Conservation (phyloP, 2,329 filamentous ascomycete genomes). For the Cercospora sesami region DNA sequence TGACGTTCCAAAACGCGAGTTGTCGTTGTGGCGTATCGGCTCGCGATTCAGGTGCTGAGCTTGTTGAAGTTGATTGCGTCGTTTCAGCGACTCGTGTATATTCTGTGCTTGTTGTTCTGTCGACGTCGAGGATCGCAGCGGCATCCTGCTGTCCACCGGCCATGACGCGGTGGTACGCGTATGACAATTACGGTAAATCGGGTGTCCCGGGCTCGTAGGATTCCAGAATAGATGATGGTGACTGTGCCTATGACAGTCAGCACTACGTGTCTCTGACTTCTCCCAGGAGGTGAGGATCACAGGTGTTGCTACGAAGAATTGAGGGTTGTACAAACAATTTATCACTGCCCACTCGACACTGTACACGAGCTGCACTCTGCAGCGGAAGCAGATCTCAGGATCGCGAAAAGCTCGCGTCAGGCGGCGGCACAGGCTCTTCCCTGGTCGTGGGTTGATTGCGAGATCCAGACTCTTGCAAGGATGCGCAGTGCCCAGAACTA, state of each 20-base stretch:
- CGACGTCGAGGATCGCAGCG: constrained; percentile 2
- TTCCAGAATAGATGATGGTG: not conserved
- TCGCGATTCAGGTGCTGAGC: not conserved
- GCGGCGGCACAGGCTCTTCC: not conserved
- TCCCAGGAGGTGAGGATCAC: not conserved
- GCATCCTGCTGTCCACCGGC: not conserved
- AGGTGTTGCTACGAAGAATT: too few species aligned
- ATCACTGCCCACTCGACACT: not conserved
- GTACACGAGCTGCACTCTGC: not conserved
- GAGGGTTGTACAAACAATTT: not conserved
- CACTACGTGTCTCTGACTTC: not conserved
- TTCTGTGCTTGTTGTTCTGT: not conserved
- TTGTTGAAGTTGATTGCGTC: not conserved
- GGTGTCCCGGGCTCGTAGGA: not conserved
- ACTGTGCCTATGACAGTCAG: not conserved
- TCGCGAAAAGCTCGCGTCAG: constrained; percentile 6
- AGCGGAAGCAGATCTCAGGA: not conserved
- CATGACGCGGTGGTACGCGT: not conserved
- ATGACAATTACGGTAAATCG: not conserved
- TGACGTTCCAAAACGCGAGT: constrained; percentile 77
- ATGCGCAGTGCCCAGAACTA: constrained; percentile 1
- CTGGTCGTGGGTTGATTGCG: not conserved
- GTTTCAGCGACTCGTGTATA: not conserved
- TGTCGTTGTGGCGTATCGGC: not conserved
- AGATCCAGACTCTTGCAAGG: constrained; percentile 13